These are phyloP conservation scores for Lentinula boryana DNA, from an alignment of 768 basidiomycete species.

Conservation along the genomic window DNA sequence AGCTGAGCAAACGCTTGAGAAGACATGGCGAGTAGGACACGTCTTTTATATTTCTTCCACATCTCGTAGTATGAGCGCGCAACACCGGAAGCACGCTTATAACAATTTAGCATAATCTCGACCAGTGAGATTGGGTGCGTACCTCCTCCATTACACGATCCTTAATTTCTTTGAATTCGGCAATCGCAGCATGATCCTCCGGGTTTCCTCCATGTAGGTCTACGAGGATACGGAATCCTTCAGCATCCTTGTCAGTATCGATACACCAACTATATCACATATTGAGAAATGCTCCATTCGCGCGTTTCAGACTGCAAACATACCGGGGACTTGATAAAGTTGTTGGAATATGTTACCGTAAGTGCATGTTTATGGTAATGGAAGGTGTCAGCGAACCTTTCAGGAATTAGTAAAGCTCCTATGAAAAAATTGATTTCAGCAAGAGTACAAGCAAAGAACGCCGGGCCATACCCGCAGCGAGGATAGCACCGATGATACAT, in stretches of 20 bases:
- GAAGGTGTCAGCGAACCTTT: constrained; percentile 23
- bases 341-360: background rate
- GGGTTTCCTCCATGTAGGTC: constrained; percentile 84
- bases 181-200: constrained; percentile 57
- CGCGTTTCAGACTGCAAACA: background rate
- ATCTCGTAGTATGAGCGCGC: constrained; percentile 71
- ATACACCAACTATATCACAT: constrained; percentile 68
- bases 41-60: constrained; percentile 83
- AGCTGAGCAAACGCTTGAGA: constrained; percentile 94
- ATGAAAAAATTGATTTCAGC: background rate
- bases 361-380: background rate
- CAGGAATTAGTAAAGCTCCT: constrained; percentile 53
- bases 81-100: constrained; percentile 69
- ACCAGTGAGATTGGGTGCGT: constrained; percentile 11
- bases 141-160: constrained; percentile 71
- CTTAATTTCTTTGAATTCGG: constrained; percentile 90
- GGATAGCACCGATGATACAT: constrained; percentile 57
- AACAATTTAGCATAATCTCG: background rate
- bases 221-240: constrained; percentile 81
- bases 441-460: background rate
- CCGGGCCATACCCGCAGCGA: constrained; percentile 38
- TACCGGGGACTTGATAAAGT: constrained; percentile 40
- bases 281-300: no score
- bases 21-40: constrained; percentile 91
- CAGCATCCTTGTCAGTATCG: constrained; percentile 76